These are phyloP conservation scores for Coemansia aciculifera DNA, from an alignment of 192 early-diverging fungal genomes.

Conservation along the genomic window DNA sequence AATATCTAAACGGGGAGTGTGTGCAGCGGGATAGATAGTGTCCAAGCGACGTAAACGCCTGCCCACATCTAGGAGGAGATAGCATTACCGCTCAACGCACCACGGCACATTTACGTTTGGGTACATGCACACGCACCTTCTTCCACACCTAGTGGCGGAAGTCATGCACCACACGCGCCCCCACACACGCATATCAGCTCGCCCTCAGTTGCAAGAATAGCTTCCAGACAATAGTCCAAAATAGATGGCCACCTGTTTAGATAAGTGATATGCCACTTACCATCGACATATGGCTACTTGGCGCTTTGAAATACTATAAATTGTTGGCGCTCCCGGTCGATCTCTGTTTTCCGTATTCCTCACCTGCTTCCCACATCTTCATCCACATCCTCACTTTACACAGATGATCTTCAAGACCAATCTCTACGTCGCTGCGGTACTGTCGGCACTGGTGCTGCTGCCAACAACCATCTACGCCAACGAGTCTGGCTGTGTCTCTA, in stretches of 20 bases:
- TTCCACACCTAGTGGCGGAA: neutral
- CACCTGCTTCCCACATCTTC: neutral
- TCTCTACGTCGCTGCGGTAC: constrained; percentile 12
- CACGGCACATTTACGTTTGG: neutral
- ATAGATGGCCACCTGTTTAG: neutral
- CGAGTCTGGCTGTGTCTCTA: constrained; percentile 30
- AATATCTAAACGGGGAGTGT: constrained; percentile 2
- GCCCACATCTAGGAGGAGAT: neutral
- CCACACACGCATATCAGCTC: neutral
- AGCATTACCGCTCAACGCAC: neutral
- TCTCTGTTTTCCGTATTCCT: constrained; percentile 1
- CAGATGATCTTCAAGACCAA: constrained; percentile 33
- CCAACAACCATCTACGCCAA: constrained; percentile 18
- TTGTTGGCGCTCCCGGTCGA: neutral
- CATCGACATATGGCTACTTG: neutral
- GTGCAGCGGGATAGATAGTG: neutral
- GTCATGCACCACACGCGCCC: constrained; percentile 8
- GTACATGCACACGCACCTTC: neutral
- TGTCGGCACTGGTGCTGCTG: constrained; percentile 14
- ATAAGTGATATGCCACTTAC: neutral
- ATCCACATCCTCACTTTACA: neutral
- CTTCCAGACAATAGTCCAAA: neutral
- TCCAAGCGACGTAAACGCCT: neutral
- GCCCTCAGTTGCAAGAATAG: constrained; percentile 5
- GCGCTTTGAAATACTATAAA: constrained; percentile 4